Evolutionary conservation across 371 early-diverging fungal species (phyloP).

Genomic region (Actinomucor elegans): DNA sequence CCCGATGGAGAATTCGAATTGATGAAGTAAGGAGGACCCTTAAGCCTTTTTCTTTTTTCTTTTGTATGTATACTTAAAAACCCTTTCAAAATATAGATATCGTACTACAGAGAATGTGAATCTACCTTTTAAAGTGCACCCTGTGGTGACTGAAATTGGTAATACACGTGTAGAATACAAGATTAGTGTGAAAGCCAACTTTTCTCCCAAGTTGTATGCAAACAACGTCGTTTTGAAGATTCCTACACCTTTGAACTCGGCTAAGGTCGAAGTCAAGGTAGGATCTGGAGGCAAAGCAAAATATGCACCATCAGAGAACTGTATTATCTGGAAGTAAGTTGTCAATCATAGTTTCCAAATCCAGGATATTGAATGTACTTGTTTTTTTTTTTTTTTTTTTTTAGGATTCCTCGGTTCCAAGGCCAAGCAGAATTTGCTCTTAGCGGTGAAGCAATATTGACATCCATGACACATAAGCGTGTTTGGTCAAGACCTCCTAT

Average conservation of each 20-base stretch:
- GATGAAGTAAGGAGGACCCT: constrained; percentile 62
- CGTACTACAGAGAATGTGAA: constrained; percentile 87
- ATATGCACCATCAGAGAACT: constrained; percentile 83
- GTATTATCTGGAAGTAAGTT: constrained; percentile 84
- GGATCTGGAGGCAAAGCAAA: constrained; percentile 80
- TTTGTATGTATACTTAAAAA: background rate
- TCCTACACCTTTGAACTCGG: constrained; percentile 84
- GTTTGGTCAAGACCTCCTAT: constrained; percentile 91
- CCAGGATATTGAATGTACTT: too few relatives aligned
- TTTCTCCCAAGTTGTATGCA: constrained; percentile 75
- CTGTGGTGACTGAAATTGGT: constrained; percentile 79
- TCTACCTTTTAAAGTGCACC: constrained; percentile 83
- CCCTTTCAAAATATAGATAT: constrained; percentile 54
- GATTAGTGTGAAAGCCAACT: constrained; percentile 75
- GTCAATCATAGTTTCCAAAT: too few relatives aligned
- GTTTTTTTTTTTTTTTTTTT: too few relatives aligned
- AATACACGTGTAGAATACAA: constrained; percentile 80
- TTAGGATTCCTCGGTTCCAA: constrained; percentile 80
- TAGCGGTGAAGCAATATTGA: constrained; percentile 72
- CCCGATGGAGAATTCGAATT: constrained; percentile 97
- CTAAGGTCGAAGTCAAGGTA: constrained; percentile 68
- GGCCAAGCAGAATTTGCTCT: constrained; percentile 79
- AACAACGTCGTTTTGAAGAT: constrained; percentile 81
- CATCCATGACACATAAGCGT: constrained; percentile 75
- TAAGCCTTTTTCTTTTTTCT: background rate